These are phyloP conservation scores for Pseudogymnoascus sp. DNA, from an alignment of 2,329 filamentous ascomycete species.

Conservation along the genomic window DNA sequence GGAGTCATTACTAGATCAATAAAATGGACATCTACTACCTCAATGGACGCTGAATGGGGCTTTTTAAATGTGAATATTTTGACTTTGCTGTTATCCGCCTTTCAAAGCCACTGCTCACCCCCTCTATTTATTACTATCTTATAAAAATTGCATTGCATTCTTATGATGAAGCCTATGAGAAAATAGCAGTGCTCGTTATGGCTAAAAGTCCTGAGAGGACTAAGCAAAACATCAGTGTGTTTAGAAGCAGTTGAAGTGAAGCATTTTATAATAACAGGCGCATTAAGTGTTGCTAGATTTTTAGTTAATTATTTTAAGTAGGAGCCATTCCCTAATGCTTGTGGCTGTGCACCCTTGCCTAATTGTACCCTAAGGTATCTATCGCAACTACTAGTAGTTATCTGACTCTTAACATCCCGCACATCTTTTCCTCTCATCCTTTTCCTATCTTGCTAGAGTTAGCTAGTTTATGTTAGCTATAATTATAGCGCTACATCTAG, in stretches of 20 bases:
- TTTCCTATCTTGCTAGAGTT: too few species aligned
- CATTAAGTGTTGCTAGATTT: too few species aligned
- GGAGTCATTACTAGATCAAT: not conserved
- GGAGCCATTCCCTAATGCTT: not conserved
- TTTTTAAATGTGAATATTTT: not conserved
- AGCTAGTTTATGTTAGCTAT: too few species aligned
- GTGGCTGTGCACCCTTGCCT: slow-evolving; percentile 9
- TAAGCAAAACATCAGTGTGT: not conserved
- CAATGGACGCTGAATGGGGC: not conserved
- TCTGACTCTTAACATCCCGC: too few species aligned
- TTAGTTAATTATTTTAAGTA: slow-evolving; percentile 11
- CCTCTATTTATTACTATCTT: not conserved
- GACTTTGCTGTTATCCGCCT: not conserved
- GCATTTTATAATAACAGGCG: too few species aligned
- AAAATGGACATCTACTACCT: not conserved
- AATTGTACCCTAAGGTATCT: slow-evolving; percentile 9
- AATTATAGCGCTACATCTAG: too few species aligned
- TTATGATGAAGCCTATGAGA: not conserved
- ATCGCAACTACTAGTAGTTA: too few species aligned
- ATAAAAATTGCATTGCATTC: not conserved
- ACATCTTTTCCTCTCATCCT: too few species aligned
- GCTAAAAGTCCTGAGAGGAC: too few species aligned
- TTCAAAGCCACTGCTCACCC: not conserved
- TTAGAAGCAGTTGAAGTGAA: too few species aligned
- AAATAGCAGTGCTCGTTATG: not conserved